A percentile compares a stretch with the other conserved stretches of the same genome.
Conservation (phyloP, 441 rosid species). For the Corymbia calophylla region DNA sequence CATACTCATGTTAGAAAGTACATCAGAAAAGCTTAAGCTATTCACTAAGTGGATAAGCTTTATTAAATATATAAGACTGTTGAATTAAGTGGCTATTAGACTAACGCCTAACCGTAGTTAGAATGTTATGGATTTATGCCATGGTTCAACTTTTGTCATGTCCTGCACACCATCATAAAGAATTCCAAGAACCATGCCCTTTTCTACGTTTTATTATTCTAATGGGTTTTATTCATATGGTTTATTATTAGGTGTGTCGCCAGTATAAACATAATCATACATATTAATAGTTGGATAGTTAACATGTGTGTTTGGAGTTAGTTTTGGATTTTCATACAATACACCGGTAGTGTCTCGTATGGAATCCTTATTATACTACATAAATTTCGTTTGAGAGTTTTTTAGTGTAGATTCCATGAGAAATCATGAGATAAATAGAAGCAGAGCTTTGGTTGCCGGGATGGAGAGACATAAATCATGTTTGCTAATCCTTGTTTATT, state of each 20-base stretch:
- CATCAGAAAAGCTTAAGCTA: neutral
- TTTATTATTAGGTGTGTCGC: neutral
- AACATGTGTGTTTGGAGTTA: neutral
- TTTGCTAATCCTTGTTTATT: neutral
- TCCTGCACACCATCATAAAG: neutral
- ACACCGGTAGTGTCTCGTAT: too few relatives aligned
- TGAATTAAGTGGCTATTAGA: neutral
- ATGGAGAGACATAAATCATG: neutral
- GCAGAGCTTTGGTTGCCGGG: neutral
- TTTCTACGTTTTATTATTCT: neutral
- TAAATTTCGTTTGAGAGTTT: neutral
- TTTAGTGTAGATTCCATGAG: neutral
- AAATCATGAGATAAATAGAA: neutral
- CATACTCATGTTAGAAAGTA: neutral
- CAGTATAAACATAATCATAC: neutral
- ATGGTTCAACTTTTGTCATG: neutral
- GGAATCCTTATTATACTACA: neutral
- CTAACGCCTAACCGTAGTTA: neutral
- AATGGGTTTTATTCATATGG: neutral
- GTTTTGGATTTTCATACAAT: too few relatives aligned
- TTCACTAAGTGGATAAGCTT: neutral
- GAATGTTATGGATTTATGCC: neutral
- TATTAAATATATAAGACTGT: neutral
- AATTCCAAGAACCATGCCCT: neutral
- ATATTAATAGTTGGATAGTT: neutral